Conservation (phyloP, 176 grass and related monocot genomes). For the Pharus latifolius region DNA sequence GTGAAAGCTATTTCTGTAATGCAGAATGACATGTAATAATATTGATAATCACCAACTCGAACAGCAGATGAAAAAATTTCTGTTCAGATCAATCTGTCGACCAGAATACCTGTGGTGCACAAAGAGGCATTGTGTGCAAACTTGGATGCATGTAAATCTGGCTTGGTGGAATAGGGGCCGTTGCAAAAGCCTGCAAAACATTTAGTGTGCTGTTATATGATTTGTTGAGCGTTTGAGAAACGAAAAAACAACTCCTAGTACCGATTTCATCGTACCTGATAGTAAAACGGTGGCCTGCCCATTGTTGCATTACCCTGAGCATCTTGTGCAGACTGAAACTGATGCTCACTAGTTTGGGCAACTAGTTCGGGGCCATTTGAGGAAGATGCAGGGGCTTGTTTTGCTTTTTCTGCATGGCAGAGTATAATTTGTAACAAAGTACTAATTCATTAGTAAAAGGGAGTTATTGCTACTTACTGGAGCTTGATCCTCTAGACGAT, state of each 20-base stretch:
- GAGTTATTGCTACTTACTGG: slow-evolving; percentile 38
- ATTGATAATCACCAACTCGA: background rate
- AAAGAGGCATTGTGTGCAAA: slow-evolving; percentile 52
- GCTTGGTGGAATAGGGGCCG: slow-evolving; percentile 37
- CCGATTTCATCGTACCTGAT: slow-evolving; percentile 46
- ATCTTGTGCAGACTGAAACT: slow-evolving; percentile 52
- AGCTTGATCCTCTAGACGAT: slow-evolving; percentile 36
- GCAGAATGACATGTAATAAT: background rate
- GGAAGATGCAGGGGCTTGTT: slow-evolving; percentile 27
- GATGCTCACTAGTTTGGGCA: slow-evolving; percentile 42
- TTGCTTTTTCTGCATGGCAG: slow-evolving; percentile 34
- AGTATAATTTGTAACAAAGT: slow-evolving; percentile 17
- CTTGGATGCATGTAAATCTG: slow-evolving; percentile 60
- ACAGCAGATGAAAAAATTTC: background rate
- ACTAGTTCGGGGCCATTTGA: slow-evolving; percentile 20
- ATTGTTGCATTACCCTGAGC: slow-evolving; percentile 42
- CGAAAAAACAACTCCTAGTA: background rate
- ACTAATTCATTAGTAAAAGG: background rate
- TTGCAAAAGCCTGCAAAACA: slow-evolving; percentile 32
- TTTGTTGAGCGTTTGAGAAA: slow-evolving; percentile 29
- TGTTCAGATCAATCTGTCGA: background rate
- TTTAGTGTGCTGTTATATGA: slow-evolving; percentile 7
- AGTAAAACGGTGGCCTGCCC: slow-evolving; percentile 57
- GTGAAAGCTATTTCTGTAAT: background rate
- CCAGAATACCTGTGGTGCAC: slow-evolving; percentile 56